Conservation (phyloP, 2,329 filamentous ascomycete species). For the Pseudogymnoascus sp. region DNA sequence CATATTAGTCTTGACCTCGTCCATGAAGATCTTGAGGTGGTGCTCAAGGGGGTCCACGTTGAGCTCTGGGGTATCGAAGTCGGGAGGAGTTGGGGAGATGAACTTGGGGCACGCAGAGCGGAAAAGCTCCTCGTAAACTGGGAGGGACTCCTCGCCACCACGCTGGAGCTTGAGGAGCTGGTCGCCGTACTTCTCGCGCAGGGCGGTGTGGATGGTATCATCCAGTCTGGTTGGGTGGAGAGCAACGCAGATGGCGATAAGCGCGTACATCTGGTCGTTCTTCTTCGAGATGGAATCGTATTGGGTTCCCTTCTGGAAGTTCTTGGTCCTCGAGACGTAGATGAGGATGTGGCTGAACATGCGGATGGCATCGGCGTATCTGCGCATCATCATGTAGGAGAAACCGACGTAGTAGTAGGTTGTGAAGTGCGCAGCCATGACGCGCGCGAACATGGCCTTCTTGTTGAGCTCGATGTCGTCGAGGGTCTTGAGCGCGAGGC, state of each 20-base stretch:
- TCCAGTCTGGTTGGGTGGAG: constrained; percentile 96
- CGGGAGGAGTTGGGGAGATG: constrained; percentile 92
- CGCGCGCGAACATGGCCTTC: constrained; percentile 98
- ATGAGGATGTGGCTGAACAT: constrained; percentile 99
- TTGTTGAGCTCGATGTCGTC: constrained; percentile 99
- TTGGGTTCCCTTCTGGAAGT: constrained; percentile 98
- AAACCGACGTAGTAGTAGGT: constrained; percentile 99
- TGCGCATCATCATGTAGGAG: constrained; percentile 99
- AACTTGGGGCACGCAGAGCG: constrained; percentile 97
- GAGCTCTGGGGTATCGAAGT: constrained; percentile 93
- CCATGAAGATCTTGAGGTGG: constrained; percentile 97
- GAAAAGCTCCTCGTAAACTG: constrained; percentile 98
- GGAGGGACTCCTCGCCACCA: constrained; percentile 88
- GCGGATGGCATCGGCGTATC: constrained; percentile 97
- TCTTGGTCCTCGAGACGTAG: constrained; percentile 98
- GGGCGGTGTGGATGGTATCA: constrained; percentile 96
- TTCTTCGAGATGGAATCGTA: constrained; percentile 99
- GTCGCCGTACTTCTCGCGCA: constrained; percentile 98
- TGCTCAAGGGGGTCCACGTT: constrained; percentile 98
- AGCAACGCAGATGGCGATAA: constrained; percentile 97
- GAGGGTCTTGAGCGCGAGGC: constrained; percentile 93
- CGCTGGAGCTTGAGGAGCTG: constrained; percentile 95
- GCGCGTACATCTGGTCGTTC: constrained; percentile 99
- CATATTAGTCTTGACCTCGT: constrained; percentile 99
- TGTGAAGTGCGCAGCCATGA: constrained; percentile 99